phyloP scores from a whole-genome alignment of 371 early-diverging fungal species.

The Actinomucor elegans region DNA sequence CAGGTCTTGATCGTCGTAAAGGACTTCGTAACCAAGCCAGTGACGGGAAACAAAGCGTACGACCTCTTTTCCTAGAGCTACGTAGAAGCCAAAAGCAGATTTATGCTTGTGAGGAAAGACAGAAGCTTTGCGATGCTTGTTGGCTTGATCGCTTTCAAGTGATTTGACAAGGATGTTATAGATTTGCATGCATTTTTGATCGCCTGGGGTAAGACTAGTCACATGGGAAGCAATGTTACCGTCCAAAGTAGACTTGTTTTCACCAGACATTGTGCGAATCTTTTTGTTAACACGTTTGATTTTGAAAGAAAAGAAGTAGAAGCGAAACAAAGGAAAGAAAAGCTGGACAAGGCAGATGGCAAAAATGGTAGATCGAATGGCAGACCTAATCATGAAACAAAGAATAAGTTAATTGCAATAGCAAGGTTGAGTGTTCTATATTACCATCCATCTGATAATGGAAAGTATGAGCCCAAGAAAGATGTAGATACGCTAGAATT shows the following conservation, averaged over 20 bases:
- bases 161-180: constrained; percentile 32
- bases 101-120: constrained; percentile 14
- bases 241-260: constrained; percentile 9
- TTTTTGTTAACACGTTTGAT: constrained; percentile 23
- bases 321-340: constrained; percentile 31
- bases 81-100: constrained; percentile 6
- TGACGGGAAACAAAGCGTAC: constrained; percentile 32
- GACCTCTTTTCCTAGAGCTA: constrained; percentile 22
- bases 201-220: constrained; percentile 33
- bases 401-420: too few species aligned
- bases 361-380: constrained; percentile 32
- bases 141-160: constrained; percentile 17
- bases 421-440: too few species aligned
- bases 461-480: constrained; percentile 16
- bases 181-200: constrained; percentile 43
- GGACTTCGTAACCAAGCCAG: constrained; percentile 41
- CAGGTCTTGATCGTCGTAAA: constrained; percentile 18
- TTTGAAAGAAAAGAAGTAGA: constrained; percentile 19
- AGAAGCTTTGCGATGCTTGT: neutral
- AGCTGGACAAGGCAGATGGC: constrained; percentile 32
- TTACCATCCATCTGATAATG: constrained; percentile 37
- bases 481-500: neutral
- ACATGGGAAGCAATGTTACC: constrained; percentile 17
- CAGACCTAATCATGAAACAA: constrained; percentile 26
- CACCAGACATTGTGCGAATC: neutral